Evolutionary conservation across 1,284 basidiomycete genomes (phyloP).

Genomic region (Pseudozyma pruni): DNA sequence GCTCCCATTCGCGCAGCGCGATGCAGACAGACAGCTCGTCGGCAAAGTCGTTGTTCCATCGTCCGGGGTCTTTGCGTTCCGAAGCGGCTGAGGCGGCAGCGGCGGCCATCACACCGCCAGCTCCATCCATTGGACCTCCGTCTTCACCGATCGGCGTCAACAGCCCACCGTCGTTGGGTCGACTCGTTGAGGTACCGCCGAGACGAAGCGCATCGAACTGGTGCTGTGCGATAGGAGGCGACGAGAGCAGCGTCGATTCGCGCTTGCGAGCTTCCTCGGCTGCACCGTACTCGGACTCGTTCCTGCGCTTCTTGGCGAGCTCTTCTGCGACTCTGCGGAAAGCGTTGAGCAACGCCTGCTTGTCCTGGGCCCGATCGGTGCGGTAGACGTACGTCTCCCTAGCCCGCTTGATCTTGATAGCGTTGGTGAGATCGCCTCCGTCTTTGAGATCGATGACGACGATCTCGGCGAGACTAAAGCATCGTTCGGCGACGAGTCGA

Average conservation of each 20-base stretch:
- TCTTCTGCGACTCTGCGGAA: conserved; percentile 94
- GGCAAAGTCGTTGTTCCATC: conserved; percentile 88
- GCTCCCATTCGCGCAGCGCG: conserved; percentile 86
- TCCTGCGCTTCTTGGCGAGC: conserved; percentile 83
- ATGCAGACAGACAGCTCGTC: conserved; percentile 93
- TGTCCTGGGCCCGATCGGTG: conserved; percentile 82
- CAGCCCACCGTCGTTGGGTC: conserved; percentile 5
- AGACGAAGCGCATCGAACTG: conserved; percentile 7
- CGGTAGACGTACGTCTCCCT: conserved; percentile 95
- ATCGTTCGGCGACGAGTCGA: conserved; percentile 85
- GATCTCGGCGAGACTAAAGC: conserved; percentile 91
- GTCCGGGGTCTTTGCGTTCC: conserved; percentile 68
- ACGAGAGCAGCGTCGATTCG: conserved; percentile 36
- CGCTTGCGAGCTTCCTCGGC: conserved; percentile 43
- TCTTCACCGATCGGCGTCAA: conserved; percentile 30
- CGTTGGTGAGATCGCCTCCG: conserved; percentile 88
- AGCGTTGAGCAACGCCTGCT: conserved; percentile 83
- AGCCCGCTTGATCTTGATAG: conserved; percentile 91
- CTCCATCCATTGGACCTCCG: not conserved
- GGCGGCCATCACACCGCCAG: conserved; percentile 29
- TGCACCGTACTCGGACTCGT: conserved; percentile 78
- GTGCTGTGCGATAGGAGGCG: conserved; percentile 17
- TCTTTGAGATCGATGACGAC: conserved; percentile 95
- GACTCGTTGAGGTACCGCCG: not conserved
- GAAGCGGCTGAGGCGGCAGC: conserved; percentile 34